Percentiles rank a stretch among this genome's conserved stretches.
Evolutionary conservation across 2,329 filamentous ascomycete species (phyloP).

Genomic region (Neofusicoccum kwambonambiense): DNA sequence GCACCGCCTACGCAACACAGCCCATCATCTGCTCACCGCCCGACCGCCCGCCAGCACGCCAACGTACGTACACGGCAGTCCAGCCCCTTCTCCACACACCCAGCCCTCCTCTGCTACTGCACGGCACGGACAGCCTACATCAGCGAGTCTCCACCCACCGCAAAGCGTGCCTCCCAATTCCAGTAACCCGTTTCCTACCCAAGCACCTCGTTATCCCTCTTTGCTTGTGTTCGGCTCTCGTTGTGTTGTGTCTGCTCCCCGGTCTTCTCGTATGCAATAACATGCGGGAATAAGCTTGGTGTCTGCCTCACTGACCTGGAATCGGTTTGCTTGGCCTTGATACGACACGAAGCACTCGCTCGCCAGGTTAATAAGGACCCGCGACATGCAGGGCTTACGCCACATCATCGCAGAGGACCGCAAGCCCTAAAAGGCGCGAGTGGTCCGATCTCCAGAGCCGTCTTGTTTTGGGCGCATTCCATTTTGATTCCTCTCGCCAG

Average conservation of each 20-base stretch:
- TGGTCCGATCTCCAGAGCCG: background rate
- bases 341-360: too few relatives aligned
- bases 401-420: background rate
- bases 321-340: too few relatives aligned
- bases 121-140: too few relatives aligned
- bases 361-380: too few relatives aligned
- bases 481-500: background rate
- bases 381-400: slow-evolving; percentile 1
- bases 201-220: background rate
- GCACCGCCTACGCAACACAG: too few relatives aligned
- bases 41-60: background rate
- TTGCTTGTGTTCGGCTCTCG: too few relatives aligned
- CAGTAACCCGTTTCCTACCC: background rate
- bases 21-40: background rate
- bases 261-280: background rate
- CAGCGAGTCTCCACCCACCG: too few relatives aligned
- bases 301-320: too few relatives aligned
- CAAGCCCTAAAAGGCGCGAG: background rate
- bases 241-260: background rate
- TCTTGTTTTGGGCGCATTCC: background rate
- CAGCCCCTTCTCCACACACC: background rate
- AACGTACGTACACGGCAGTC: background rate
- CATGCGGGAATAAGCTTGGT: too few relatives aligned
- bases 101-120: background rate
- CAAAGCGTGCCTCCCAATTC: background rate